These are phyloP conservation scores for Colletotrichum zoysiae DNA, from an alignment of 2,329 filamentous ascomycete species.

Conservation along the genomic window DNA sequence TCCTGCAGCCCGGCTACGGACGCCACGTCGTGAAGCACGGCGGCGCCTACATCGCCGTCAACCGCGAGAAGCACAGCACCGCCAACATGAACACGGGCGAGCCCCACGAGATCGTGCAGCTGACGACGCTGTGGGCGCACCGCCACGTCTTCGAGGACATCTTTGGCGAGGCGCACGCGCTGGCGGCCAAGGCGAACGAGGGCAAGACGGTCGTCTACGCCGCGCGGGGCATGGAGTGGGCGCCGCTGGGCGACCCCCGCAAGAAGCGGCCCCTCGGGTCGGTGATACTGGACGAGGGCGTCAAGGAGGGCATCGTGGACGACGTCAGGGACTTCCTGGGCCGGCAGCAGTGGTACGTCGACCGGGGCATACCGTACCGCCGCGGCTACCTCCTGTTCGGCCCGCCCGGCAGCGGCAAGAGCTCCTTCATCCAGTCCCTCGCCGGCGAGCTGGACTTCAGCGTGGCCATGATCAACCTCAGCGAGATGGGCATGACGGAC, in stretches of 20 bases:
- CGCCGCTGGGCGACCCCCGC: slow-evolving; percentile 83
- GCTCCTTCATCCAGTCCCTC: slow-evolving; percentile 94
- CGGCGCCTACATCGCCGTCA: slow-evolving; percentile 88
- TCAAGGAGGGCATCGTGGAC: slow-evolving; percentile 83
- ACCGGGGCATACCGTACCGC: slow-evolving; percentile 94
- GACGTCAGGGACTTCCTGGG: slow-evolving; percentile 87
- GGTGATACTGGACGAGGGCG: slow-evolving; percentile 85
- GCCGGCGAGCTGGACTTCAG: slow-evolving; percentile 94
- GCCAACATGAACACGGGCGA: slow-evolving; percentile 85
- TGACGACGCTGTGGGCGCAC: slow-evolving; percentile 92
- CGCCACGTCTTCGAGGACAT: slow-evolving; percentile 91
- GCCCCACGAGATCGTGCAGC: slow-evolving; percentile 92
- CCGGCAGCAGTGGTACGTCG: slow-evolving; percentile 88
- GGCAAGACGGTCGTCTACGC: slow-evolving; percentile 95
- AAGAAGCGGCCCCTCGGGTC: slow-evolving; percentile 89
- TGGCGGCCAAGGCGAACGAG: slow-evolving; percentile 84
- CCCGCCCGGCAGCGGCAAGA: slow-evolving; percentile 92
- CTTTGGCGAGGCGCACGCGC: slow-evolving; percentile 85
- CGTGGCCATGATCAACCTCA: slow-evolving; percentile 92
- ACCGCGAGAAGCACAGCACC: slow-evolving; percentile 86
- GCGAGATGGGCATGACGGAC: slow-evolving; percentile 89
- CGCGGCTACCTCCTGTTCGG: slow-evolving; percentile 91
- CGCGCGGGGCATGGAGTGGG: slow-evolving; percentile 86
- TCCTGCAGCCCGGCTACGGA: slow-evolving; percentile 91
- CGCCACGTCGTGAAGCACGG: slow-evolving; percentile 89